These are phyloP conservation scores for Penicillium samsonianum DNA, from an alignment of 495 filamentous ascomycete genomes.

Conservation along the genomic window DNA sequence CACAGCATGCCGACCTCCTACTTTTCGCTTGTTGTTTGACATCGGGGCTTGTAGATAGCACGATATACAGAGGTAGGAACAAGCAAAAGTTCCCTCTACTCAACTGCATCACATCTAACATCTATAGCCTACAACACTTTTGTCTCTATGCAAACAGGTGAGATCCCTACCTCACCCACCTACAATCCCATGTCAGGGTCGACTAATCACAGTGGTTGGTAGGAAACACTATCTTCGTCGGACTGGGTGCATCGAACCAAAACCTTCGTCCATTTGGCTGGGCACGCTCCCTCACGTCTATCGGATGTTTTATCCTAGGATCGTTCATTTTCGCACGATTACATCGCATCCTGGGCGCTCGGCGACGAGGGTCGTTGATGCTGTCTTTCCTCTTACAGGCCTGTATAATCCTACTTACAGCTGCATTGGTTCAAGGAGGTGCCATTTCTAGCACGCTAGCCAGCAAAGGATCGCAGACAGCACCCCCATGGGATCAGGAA, in stretches of 20 bases:
- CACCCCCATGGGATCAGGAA: slow-evolving; percentile 28
- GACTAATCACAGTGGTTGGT: neutral
- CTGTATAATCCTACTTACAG: slow-evolving; percentile 54
- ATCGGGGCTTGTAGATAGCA: slow-evolving; percentile 54
- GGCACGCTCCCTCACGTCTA: slow-evolving; percentile 58
- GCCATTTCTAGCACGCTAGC: slow-evolving; percentile 39
- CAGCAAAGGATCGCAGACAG: slow-evolving; percentile 1
- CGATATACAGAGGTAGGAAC: slow-evolving; percentile 46
- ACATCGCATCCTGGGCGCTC: slow-evolving; percentile 31
- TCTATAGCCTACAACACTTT: slow-evolving; percentile 52
- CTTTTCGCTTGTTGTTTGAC: slow-evolving; percentile 51
- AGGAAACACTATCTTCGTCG: slow-evolving; percentile 65
- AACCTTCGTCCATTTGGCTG: slow-evolving; percentile 54
- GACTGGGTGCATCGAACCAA: slow-evolving; percentile 58
- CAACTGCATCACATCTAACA: slow-evolving; percentile 3
- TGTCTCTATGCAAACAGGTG: slow-evolving; percentile 58
- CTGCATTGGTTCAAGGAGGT: slow-evolving; percentile 49
- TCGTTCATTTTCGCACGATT: slow-evolving; percentile 47
- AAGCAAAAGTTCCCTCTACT: neutral
- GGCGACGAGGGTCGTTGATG: slow-evolving; percentile 49
- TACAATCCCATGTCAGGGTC: too few relatives aligned
- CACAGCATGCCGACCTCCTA: slow-evolving; percentile 42
- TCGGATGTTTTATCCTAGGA: slow-evolving; percentile 54
- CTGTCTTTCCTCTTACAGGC: slow-evolving; percentile 57
- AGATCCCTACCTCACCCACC: neutral